Evolutionary conservation across 352 stramenopile genomes (phyloP), one percentile per base, ranked within the genome.

Genomic region (Pilasporangium apinafurcum): DNA sequence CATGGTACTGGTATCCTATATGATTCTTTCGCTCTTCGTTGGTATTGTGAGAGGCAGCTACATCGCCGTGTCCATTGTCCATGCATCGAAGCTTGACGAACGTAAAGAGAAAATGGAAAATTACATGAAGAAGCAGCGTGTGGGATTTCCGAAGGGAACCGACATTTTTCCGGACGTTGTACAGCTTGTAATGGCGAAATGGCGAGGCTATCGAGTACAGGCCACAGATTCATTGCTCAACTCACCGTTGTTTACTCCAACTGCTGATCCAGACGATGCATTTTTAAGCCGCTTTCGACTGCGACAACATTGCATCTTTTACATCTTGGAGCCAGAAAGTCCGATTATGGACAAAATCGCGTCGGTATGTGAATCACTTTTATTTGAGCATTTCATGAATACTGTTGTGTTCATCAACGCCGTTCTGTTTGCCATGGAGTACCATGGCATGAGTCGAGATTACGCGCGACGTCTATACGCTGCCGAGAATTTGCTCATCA

Each of bases 1-100:
- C 4, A 77, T 90, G 34, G 73, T 93, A 0, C 88, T 93, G 24
- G 76, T 93, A 0, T 90, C 76, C 28, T 91, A 86, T 54, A 91
- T 89, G 74, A 88, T 91, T 30, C 54, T 87, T 2, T 84, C 78
- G 12, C 53, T 93, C 0, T 91, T 91, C 29, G 75, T 91, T 17
- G 78, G 78, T 5, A 87, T 93, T 38, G 76, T 93, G n/a, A 73
- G 81, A 27, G 75, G 68, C 8, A 86, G 73, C 51, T 92, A 89
- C 38, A 83, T 87, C 22, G 50, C 68, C 4, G 72, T 90, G 5
- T 78, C 71, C 9, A 69, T 83, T 13, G 58, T 79, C n/a, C 55
- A 50, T 5, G 55, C 55, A 3, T 35, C 59, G 0, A 64, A 69
- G 7, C 24, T 62, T 1, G 55, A 65, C 22, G 42, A 68, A 17